Conservation (phyloP, 768 basidiomycete genomes). For the Panellus pusillus region DNA sequence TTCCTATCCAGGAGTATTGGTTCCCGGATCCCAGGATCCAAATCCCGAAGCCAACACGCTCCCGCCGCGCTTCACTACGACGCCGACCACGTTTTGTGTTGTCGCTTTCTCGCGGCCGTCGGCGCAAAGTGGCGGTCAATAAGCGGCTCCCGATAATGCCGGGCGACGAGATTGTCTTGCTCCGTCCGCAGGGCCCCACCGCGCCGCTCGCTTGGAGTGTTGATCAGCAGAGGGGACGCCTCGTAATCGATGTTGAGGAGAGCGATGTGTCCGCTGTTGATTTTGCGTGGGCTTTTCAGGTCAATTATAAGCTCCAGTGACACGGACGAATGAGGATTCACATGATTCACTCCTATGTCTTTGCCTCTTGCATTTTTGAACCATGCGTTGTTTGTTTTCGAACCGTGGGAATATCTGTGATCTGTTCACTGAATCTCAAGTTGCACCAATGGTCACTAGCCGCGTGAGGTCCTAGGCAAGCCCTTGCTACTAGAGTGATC, state of each 20-base stretch:
- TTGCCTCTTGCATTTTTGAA: background rate
- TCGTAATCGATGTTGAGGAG: constrained; percentile 30
- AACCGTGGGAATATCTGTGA: too few species aligned
- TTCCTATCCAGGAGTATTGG: constrained; percentile 42
- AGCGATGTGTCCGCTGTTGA: constrained; percentile 26
- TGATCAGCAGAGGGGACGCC: constrained; percentile 26
- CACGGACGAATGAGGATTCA: too few species aligned
- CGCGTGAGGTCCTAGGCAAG: too few species aligned
- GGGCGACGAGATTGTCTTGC: constrained; percentile 44
- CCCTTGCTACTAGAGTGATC: too few species aligned
- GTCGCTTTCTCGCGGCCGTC: constrained; percentile 38
- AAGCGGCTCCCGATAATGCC: constrained; percentile 41
- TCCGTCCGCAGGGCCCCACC: constrained; percentile 31
- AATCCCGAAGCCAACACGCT: constrained; percentile 25
- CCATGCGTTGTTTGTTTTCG: background rate
- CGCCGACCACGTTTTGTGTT: constrained; percentile 51
- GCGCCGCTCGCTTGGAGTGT: constrained; percentile 32
- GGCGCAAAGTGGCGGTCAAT: constrained; percentile 34
- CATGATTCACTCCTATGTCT: too few species aligned
- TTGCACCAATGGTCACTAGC: too few species aligned
- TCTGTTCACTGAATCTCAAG: too few species aligned
- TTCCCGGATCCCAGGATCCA: constrained; percentile 42
- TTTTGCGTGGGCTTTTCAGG: constrained; percentile 43
- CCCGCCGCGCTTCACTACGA: constrained; percentile 48
- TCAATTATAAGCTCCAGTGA: constrained; percentile 28